These are phyloP conservation scores for Fragosphaeria purpurea DNA, from an alignment of 2,329 filamentous ascomycete species.

Conservation along the genomic window DNA sequence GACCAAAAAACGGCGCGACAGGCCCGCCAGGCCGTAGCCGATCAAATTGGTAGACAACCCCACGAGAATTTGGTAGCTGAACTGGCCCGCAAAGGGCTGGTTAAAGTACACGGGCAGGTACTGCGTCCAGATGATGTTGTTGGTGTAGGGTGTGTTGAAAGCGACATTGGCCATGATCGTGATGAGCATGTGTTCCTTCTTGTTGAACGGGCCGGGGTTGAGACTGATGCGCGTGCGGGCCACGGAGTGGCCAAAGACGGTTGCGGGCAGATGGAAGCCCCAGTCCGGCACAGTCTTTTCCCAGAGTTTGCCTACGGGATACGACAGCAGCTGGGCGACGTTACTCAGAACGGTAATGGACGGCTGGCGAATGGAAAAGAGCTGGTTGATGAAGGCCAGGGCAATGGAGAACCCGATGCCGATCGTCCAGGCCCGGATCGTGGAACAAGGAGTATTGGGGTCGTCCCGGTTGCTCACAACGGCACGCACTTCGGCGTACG, in stretches of 20 bases:
- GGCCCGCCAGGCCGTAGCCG: slow-evolving; percentile 44
- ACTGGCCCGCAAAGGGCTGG: slow-evolving; percentile 30
- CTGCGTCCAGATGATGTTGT: slow-evolving; percentile 33
- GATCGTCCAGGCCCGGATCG: slow-evolving; percentile 45
- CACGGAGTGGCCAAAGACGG: slow-evolving; percentile 26
- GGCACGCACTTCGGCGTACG: slow-evolving; percentile 47
- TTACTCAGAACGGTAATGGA: slow-evolving; percentile 43
- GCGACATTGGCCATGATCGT: slow-evolving; percentile 51
- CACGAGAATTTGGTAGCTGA: slow-evolving; percentile 41
- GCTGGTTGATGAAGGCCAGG: slow-evolving; percentile 38
- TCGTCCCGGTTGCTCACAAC: slow-evolving; percentile 49
- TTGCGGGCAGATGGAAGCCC: slow-evolving; percentile 26
- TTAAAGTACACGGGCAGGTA: slow-evolving; percentile 21
- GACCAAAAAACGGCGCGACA: slow-evolving; percentile 39
- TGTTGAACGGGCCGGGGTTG: slow-evolving; percentile 47
- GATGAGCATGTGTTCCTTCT: slow-evolving; percentile 51
- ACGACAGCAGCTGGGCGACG: slow-evolving; percentile 47
- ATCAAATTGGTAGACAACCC: slow-evolving; percentile 43
- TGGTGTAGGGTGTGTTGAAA: slow-evolving; percentile 20
- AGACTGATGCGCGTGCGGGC: slow-evolving; percentile 31
- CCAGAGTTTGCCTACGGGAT: slow-evolving; percentile 41
- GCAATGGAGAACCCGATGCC: slow-evolving; percentile 32
- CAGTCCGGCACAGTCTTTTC: slow-evolving; percentile 41
- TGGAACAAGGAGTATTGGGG: slow-evolving; percentile 37
- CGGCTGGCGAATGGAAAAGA: slow-evolving; percentile 45